These are phyloP conservation scores for Naganishia friedmannii DNA, from an alignment of 768 basidiomycete species.

Conservation along the genomic window DNA sequence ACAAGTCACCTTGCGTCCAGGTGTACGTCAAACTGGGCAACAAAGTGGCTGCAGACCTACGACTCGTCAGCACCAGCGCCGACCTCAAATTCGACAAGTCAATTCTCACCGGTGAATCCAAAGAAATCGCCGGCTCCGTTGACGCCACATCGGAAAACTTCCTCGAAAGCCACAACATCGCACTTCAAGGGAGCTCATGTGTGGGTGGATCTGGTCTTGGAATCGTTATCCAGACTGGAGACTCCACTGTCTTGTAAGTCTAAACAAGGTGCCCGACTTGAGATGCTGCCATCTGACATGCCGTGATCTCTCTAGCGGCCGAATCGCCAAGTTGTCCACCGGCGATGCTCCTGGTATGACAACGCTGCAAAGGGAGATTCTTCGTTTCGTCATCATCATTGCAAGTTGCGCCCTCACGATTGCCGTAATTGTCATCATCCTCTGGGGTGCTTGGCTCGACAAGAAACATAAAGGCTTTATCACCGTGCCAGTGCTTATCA, in stretches of 20 bases:
- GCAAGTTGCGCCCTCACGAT: conserved; percentile 56
- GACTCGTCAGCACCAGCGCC: conserved; percentile 57
- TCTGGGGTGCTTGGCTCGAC: conserved; percentile 55
- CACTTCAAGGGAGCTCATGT: conserved; percentile 55
- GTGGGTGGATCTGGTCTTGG: conserved; percentile 45
- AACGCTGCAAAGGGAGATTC: conserved; percentile 60
- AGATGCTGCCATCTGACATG: conserved; percentile 19
- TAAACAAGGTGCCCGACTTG: conserved; percentile 21
- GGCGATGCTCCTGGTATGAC: conserved; percentile 55
- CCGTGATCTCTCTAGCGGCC: conserved; percentile 49
- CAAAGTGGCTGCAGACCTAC: conserved; percentile 53
- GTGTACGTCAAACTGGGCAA: conserved; percentile 33
- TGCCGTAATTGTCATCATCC: conserved; percentile 58
- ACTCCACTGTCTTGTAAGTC: conserved; percentile 42
- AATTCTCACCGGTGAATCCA: conserved; percentile 60
- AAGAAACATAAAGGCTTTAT: conserved; percentile 54
- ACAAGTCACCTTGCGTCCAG: neutral
- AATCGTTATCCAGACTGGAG: conserved; percentile 45
- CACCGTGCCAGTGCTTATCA: conserved; percentile 58
- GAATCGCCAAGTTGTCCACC: conserved; percentile 60
- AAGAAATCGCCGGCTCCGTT: conserved; percentile 50
- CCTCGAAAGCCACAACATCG: conserved; percentile 59
- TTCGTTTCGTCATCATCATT: conserved; percentile 61
- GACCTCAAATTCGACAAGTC: conserved; percentile 65
- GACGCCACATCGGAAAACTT: conserved; percentile 59